phyloP scores from a whole-genome alignment of 495 filamentous ascomycete genomes.

The Trichoderma asperelloides region DNA sequence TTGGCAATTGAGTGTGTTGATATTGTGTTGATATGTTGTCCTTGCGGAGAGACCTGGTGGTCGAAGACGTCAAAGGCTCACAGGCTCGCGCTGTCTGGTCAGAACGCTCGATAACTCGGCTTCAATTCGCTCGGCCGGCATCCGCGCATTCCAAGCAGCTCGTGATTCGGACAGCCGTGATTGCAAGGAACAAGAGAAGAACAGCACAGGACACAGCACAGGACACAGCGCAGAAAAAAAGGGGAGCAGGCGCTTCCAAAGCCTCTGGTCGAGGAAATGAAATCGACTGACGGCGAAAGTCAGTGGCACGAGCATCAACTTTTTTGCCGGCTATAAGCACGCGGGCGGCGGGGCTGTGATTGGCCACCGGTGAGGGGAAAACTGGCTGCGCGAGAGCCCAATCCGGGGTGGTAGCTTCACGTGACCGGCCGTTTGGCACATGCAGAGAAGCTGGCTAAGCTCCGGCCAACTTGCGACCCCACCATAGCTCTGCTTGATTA shows the following conservation, averaged over 20 bases:
- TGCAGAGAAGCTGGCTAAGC: background rate
- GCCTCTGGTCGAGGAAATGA: background rate
- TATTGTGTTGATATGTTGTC: background rate
- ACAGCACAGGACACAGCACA: background rate
- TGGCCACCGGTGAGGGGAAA: constrained; percentile 7
- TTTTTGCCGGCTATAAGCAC: constrained; percentile 3
- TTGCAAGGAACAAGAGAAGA: background rate
- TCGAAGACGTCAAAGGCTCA: background rate
- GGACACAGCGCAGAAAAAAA: background rate
- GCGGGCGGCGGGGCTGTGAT: constrained; percentile 2
- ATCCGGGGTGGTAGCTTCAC: constrained; percentile 2
- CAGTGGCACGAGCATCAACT: constrained; percentile 8
- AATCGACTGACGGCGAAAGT: background rate
- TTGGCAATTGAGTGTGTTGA: background rate
- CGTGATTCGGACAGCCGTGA: background rate
- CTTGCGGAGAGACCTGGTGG: background rate
- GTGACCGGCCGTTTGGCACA: background rate
- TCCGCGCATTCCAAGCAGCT: background rate
- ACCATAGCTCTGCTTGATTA: background rate
- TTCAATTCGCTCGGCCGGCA: background rate
- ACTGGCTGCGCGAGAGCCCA: background rate
- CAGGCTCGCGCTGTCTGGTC: background rate
- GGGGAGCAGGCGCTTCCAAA: background rate
- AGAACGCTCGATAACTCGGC: background rate
- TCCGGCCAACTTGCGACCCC: background rate